A percentile compares a stretch with the other conserved stretches of the same genome.
These are phyloP conservation scores for Cinnamomum micranthum DNA, from an alignment of 164 flowering plant genomes.

Conservation along the genomic window DNA sequence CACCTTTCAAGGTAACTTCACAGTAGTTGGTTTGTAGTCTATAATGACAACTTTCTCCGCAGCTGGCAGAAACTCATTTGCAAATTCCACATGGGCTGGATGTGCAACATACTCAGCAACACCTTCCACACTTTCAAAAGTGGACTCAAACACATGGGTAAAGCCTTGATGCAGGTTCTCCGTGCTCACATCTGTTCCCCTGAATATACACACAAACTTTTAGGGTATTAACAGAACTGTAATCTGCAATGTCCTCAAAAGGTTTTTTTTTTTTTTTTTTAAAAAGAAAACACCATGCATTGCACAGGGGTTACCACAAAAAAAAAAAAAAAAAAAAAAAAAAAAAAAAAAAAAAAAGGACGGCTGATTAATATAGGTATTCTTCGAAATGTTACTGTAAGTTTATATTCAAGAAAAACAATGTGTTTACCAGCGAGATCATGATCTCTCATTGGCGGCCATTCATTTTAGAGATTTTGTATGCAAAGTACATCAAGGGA, in stretches of 20 bases:
- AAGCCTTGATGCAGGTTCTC: conserved; percentile 83
- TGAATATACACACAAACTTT: conserved; percentile 8
- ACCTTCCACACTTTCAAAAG: conserved; percentile 69
- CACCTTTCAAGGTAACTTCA: conserved; percentile 4
- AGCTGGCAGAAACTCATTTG: conserved; percentile 38
- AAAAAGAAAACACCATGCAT: no score
- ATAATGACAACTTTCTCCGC: conserved; percentile 63
- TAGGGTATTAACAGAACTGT: no score
- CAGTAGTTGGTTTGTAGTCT: conserved; percentile 66
- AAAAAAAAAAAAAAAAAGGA: no score
- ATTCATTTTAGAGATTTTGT: no score
- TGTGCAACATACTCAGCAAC: conserved; percentile 70
- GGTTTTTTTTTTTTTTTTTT: no score
- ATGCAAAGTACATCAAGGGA: no score
- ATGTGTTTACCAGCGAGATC: no score
- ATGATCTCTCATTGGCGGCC: no score
- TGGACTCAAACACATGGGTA: conserved; percentile 81
- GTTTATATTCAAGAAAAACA: no score
- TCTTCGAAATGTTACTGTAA: no score
- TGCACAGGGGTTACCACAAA: neutral
- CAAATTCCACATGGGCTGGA: conserved; percentile 70
- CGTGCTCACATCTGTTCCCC: conserved; percentile 78
- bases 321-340: no score
- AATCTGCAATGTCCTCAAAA: neutral
- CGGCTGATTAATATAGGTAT: neutral